Base-by-base conservation (phyloP, 2,329 filamentous ascomycete species). In the Graphilbum ipis-grandicollis region DNA sequence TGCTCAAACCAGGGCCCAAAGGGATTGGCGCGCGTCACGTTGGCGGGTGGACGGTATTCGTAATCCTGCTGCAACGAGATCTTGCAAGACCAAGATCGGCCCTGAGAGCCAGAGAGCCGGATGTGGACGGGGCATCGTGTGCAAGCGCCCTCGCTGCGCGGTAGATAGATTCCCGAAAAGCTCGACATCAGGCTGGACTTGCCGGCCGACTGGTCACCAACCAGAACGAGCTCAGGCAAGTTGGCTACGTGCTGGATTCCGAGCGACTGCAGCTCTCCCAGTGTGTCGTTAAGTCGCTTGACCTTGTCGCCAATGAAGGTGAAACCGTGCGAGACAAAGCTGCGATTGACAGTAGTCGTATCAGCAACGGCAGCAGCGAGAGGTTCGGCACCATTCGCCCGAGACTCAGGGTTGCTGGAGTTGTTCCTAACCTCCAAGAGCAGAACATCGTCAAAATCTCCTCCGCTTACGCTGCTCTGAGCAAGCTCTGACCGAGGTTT, bases 81-180 rank as follows among this genome's bases (percentile, higher is more conserved):
- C 0, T 64, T 63, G 37, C 82, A 90, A 1, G 62, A 70, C 76
- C 82, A 90, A 1, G 66, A 57, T 0, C 62, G 57, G 1, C 58
- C 60, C 14, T 58, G 56, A 2, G 70, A 63, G 2, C 65, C 57
- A 0, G 68, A 76, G 0, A 84, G 64, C 1, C 79, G 76, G 35
- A 93, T 90, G 38, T 85, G 79, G 0, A 92, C 66, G 0, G 84
- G 83, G 40, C 82, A 92, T 0, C 79, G 60, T 0, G 85, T 93
- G 48, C 85, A 93, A 0, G 78, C 80, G 0, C 77, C 79, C 4
- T 70, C 68, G 30, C 68, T 71, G 2, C 78, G 66, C 0, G 83
- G 83, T 0, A 88, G 69, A 17, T 75, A 74, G 19, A 90, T 75
- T 4, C 76, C 79, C 0, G 68, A 63, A 33, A 80, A 68, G 0